These are phyloP conservation scores for Tricholoma matsutake DNA, from an alignment of 768 basidiomycete genomes.

Conservation along the genomic window DNA sequence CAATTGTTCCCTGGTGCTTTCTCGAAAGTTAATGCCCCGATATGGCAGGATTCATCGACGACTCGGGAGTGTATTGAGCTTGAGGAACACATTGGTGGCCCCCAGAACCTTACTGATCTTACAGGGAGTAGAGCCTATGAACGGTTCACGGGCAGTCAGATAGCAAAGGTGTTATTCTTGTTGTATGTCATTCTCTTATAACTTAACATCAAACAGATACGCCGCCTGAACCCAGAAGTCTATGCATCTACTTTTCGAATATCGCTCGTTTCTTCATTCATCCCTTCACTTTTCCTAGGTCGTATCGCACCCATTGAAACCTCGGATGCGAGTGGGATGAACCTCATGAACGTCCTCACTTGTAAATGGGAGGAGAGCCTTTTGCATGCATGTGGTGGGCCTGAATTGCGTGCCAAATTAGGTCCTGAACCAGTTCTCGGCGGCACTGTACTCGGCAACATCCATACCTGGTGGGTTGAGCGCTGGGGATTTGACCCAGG, in stretches of 20 bases:
- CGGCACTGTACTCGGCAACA: conserved; percentile 61
- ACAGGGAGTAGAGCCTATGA: conserved; percentile 86
- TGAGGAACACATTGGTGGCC: conserved; percentile 65
- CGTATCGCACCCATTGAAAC: conserved; percentile 77
- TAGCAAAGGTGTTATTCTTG: conserved; percentile 53
- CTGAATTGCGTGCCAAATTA: conserved; percentile 63
- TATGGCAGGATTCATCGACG: conserved; percentile 92
- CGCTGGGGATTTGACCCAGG: conserved; percentile 74
- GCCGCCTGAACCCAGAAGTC: conserved; percentile 45
- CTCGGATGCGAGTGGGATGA: conserved; percentile 91
- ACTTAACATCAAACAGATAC: conserved; percentile 42
- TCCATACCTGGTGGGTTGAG: conserved; percentile 68
- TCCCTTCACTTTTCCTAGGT: conserved; percentile 80
- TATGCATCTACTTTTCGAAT: conserved; percentile 65
- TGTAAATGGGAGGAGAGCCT: conserved; percentile 72
- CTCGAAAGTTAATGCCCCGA: conserved; percentile 64
- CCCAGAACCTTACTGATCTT: conserved; percentile 66
- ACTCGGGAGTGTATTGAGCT: conserved; percentile 68
- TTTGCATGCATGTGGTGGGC: conserved; percentile 65
- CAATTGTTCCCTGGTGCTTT: conserved; percentile 68
- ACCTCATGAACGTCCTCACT: conserved; percentile 74
- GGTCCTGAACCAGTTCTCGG: conserved; percentile 77
- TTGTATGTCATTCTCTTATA: not conserved
- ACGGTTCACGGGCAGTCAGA: conserved; percentile 86
- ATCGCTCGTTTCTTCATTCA: conserved; percentile 79